A percentile compares a stretch with the other conserved stretches of the same genome.
Conservation (phyloP, 768 basidiomycete genomes). For the Kwoniella sp. region DNA sequence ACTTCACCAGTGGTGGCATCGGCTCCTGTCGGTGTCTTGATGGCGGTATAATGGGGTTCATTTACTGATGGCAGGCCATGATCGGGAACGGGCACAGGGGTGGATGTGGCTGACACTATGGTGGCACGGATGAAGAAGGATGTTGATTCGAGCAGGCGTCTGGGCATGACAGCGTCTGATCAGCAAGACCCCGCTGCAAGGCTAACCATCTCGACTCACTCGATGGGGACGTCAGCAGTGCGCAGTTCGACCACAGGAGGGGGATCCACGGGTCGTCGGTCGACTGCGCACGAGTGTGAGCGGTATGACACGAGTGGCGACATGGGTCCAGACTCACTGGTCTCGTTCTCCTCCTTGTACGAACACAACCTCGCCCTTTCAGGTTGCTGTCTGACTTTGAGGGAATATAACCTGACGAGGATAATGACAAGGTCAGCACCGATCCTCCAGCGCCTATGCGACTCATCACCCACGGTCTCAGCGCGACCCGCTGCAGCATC, state of each 20-base stretch:
- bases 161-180: neutral
- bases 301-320: neutral
- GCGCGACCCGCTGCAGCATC: slow-evolving; percentile 1
- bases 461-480: neutral
- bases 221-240: slow-evolving; percentile 4
- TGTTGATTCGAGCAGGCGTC: slow-evolving; percentile 37
- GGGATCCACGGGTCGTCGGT: slow-evolving; percentile 50
- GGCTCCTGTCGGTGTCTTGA: slow-evolving; percentile 45
- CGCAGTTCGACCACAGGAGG: slow-evolving; percentile 47
- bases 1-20: slow-evolving; percentile 49
- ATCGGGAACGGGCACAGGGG: slow-evolving; percentile 13
- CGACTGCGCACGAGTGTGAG: slow-evolving; percentile 31
- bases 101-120: slow-evolving; percentile 36
- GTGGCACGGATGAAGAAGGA: slow-evolving; percentile 46
- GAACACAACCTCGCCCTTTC: slow-evolving; percentile 48
- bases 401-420: slow-evolving; percentile 11
- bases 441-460: neutral
- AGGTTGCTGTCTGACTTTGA: slow-evolving; percentile 46
- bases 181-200: neutral
- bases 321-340: slow-evolving; percentile 35
- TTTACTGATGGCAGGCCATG: slow-evolving; percentile 7
- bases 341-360: slow-evolving; percentile 52
- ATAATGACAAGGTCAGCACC: neutral
- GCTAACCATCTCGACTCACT: neutral
- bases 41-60: slow-evolving; percentile 23